Evolutionary conservation across 2,329 filamentous ascomycete species (phyloP).

Genomic region (Metarhizium brunneum): DNA sequence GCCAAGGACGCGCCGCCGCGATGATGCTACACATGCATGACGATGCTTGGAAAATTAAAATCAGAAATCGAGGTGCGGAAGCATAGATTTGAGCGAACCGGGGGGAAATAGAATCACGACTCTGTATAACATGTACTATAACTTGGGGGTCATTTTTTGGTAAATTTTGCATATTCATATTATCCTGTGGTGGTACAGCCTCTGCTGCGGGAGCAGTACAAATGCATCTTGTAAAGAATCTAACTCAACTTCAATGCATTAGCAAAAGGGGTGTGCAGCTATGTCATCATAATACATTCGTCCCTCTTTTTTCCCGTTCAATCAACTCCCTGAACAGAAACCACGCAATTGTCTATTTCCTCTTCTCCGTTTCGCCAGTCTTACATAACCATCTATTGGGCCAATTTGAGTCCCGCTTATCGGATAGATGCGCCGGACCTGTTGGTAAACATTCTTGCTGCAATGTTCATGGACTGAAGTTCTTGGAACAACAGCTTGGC

Average conservation of each 20-base stretch:
- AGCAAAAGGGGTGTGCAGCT: not conserved
- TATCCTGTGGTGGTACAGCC: conserved; percentile 4
- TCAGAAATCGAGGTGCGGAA: not conserved
- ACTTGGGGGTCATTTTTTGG: not conserved
- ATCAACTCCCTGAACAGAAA: not conserved
- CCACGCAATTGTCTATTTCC: not conserved
- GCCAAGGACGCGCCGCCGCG: conserved; percentile 9
- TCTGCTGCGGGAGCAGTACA: not conserved
- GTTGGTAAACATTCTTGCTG: conserved; percentile 91
- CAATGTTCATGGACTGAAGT: conserved; percentile 96
- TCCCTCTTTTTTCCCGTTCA: not conserved
- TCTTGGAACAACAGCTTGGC: conserved; percentile 98
- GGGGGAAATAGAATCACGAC: not conserved
- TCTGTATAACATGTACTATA: not conserved
- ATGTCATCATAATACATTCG: conserved; percentile 4
- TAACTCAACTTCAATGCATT: not conserved
- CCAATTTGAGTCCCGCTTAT: conserved; percentile 22
- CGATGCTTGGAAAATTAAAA: not conserved
- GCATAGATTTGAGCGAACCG: not conserved
- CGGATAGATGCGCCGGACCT: conserved; percentile 66
- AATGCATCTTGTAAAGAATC: not conserved
- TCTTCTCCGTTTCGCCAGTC: not conserved
- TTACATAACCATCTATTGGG: not conserved
- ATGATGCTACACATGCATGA: conserved; percentile 6
- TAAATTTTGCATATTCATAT: not conserved